Evolutionary conservation across 1,284 basidiomycete species (phyloP).

Genomic region (Grifola frondosa): DNA sequence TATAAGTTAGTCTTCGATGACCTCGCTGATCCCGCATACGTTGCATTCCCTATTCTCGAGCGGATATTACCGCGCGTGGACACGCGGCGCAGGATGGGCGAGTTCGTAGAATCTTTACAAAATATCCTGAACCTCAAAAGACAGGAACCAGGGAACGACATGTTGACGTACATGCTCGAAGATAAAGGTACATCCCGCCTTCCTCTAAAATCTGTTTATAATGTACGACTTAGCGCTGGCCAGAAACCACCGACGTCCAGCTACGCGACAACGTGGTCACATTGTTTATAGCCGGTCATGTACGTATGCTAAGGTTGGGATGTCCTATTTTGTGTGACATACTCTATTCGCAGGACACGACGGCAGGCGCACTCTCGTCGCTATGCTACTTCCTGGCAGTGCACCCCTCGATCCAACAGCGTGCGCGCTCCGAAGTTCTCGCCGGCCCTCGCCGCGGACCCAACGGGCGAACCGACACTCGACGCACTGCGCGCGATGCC

Average conservation of each 20-base stretch:
- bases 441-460: slow-evolving; percentile 14
- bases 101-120: slow-evolving; percentile 24
- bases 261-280: slow-evolving; percentile 35
- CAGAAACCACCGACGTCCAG: slow-evolving; percentile 28
- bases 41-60: slow-evolving; percentile 33
- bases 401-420: slow-evolving; percentile 30
- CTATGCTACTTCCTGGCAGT: slow-evolving; percentile 33
- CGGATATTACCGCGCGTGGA: slow-evolving; percentile 26
- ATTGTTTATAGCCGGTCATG: slow-evolving; percentile 36
- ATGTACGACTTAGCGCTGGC: too few species aligned
- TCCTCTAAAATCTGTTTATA: too few species aligned
- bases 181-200: too few species aligned
- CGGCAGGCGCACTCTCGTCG: slow-evolving; percentile 32
- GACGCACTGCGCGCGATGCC: slow-evolving; percentile 26
- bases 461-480: slow-evolving; percentile 29
- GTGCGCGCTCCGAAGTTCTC: slow-evolving; percentile 29
- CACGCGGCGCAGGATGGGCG: slow-evolving; percentile 25
- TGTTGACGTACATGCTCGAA: slow-evolving; percentile 34
- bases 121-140: slow-evolving; percentile 26
- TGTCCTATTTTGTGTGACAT: too few species aligned
- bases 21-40: slow-evolving; percentile 31
- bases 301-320: too few species aligned
- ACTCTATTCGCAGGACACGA: slow-evolving; percentile 33
- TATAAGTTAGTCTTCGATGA: slow-evolving; percentile 34
- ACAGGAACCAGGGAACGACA: slow-evolving; percentile 31